phyloP scores from a whole-genome alignment of 208 protist genomes.

The Leishmania guyanensis region DNA sequence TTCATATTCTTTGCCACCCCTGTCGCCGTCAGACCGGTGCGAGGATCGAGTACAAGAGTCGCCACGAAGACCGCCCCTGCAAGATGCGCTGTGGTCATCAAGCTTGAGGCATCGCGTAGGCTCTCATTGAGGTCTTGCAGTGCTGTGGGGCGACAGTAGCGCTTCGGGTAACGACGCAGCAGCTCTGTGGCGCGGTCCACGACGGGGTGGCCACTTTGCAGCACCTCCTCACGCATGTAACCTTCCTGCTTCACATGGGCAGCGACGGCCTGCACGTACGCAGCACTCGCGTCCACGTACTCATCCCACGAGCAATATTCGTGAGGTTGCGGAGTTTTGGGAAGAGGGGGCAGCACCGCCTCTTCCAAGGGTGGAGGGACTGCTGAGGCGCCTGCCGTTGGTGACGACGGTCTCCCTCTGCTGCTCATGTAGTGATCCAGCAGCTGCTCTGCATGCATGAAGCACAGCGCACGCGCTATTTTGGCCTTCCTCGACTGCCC shows the following conservation, averaged over 20 bases:
- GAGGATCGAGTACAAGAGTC: conserved; percentile 50
- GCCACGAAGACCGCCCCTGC: conserved; percentile 41
- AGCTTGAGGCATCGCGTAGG: conserved; percentile 34
- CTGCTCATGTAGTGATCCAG: conserved; percentile 65
- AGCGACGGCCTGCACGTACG: conserved; percentile 31
- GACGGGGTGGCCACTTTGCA: conserved; percentile 44
- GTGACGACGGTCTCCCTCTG: not conserved
- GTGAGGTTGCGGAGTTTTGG: not conserved
- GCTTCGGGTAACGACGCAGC: conserved; percentile 22
- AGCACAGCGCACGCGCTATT: conserved; percentile 58
- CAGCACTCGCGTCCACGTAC: conserved; percentile 43
- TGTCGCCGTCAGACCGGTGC: conserved; percentile 39
- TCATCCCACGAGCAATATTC: conserved; percentile 32
- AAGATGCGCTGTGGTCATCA: conserved; percentile 40
- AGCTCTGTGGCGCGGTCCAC: conserved; percentile 56
- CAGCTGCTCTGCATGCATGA: conserved; percentile 71
- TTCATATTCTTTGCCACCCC: conserved; percentile 53
- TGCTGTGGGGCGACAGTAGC: conserved; percentile 20
- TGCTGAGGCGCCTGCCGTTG: not conserved
- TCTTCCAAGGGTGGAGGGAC: conserved; percentile 26
- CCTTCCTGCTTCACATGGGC: conserved; percentile 13
- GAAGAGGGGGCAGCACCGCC: not conserved
- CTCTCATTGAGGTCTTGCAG: conserved; percentile 56
- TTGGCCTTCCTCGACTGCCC: conserved; percentile 65
- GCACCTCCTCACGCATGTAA: conserved; percentile 36